These are phyloP conservation scores for Nakaseomyces sp. DNA, from an alignment of 1,139 yeast genomes.

Conservation along the genomic window DNA sequence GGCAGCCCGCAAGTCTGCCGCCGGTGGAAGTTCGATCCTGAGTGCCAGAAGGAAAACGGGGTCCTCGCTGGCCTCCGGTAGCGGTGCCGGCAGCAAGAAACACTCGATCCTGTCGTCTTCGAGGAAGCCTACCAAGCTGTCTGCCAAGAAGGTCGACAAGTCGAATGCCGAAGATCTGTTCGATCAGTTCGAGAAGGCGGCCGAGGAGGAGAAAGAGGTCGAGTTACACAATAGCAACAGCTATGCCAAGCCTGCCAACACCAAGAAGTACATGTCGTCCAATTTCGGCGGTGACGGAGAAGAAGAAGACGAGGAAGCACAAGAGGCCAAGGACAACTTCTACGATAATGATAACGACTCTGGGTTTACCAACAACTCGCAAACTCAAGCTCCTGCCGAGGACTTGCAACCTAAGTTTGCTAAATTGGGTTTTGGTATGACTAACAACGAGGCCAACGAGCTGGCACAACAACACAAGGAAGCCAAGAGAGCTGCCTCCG, in stretches of 20 bases:
- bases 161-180: constrained; percentile 64
- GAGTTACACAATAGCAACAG: constrained; percentile 11
- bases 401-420: constrained; percentile 66
- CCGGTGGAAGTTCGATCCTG: constrained; percentile 22
- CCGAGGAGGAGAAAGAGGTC: constrained; percentile 54
- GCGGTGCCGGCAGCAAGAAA: constrained; percentile 20
- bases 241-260: constrained; percentile 9
- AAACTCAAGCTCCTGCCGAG: constrained; percentile 36
- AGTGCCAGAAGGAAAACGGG: constrained; percentile 21
- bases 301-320: constrained; percentile 3
- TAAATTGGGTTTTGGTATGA: constrained; percentile 79
- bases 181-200: constrained; percentile 83
- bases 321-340: neutral
- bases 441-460: constrained; percentile 41
- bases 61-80: constrained; percentile 9
- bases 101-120: constrained; percentile 31
- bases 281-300: constrained; percentile 4
- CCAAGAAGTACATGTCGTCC: constrained; percentile 4
- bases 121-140: constrained; percentile 45
- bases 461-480: constrained; percentile 37
- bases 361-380: constrained; percentile 9
- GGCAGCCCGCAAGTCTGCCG: constrained; percentile 17
- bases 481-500: constrained; percentile 35
- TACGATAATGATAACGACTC: constrained; percentile 7
- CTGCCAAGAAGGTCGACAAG: constrained; percentile 39